phyloP scores from a whole-genome alignment of 1,284 basidiomycete species.

The Xerocomus nothofagi region DNA sequence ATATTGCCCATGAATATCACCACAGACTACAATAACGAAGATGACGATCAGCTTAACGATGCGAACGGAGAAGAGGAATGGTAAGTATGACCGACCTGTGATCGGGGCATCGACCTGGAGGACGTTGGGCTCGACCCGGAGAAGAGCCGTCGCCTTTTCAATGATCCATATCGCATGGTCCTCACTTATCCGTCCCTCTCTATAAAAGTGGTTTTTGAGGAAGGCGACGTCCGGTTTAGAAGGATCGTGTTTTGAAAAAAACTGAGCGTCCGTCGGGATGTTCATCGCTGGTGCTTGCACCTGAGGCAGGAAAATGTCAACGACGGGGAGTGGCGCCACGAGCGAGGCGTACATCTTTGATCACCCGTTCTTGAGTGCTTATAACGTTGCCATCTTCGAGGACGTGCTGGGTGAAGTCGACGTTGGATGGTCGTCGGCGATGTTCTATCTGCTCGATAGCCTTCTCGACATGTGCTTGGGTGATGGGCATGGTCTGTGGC shows the following conservation, averaged over 20 bases:
- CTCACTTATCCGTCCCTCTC: conserved; percentile 89
- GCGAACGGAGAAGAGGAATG: background rate
- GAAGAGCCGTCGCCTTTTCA: conserved; percentile 73
- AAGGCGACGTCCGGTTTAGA: conserved; percentile 95
- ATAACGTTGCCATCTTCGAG: conserved; percentile 87
- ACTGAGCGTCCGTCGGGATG: conserved; percentile 90
- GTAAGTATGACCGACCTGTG: conserved; percentile 56
- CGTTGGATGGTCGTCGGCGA: conserved; percentile 60
- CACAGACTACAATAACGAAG: conserved; percentile 63
- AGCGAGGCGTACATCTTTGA: conserved; percentile 69
- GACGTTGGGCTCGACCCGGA: conserved; percentile 81
- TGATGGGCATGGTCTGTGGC: conserved; percentile 38
- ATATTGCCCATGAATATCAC: conserved; percentile 81
- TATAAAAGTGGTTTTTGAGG: conserved; percentile 98
- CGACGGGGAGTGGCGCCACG: conserved; percentile 4
- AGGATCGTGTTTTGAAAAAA: conserved; percentile 82
- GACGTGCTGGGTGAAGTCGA: conserved; percentile 88
- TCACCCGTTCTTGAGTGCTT: conserved; percentile 82
- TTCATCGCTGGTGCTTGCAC: conserved; percentile 95
- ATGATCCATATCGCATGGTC: conserved; percentile 90
- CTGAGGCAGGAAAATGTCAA: conserved; percentile 40
- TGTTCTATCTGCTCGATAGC: conserved; percentile 75
- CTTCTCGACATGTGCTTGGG: conserved; percentile 61
- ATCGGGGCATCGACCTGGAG: conserved; percentile 92
- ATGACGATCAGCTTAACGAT: conserved; percentile 7